Base-by-base conservation (phyloP, 495 filamentous ascomycete genomes). In the Podospora comata region DNA sequence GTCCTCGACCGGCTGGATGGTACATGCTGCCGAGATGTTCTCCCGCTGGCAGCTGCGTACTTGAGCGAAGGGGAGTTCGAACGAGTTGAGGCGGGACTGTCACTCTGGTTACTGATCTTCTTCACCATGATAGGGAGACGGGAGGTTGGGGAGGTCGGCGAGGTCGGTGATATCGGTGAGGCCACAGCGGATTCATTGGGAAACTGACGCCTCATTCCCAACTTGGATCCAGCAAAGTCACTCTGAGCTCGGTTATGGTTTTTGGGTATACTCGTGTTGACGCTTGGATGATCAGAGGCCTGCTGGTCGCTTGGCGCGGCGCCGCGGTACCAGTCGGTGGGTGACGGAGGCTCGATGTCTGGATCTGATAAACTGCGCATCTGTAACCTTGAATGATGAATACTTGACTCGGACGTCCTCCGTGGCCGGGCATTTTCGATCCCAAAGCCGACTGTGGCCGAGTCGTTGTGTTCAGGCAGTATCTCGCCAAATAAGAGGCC, bases 401-500 rank as follows among this genome's bases (percentile, higher is more conserved):
- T 56, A 69, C 75, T 81, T 4, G 84, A 81, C 15, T 85, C 85
- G n/a, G 83, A 83, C 7, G 80, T 81, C 72, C 80, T 75, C 67
- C 82, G 74, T 19, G 76, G 72, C 39, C 78, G 75, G 28, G 60
- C 32, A 39, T 68, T 72, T 64, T 82, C 77, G 62, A 87, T 86
- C 27, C 85, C 85, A 71, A 82, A 85, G 0, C 83, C 84, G 30
- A 78, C 78, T 27, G 80, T 72, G 39, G 72, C 71, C 5, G 76
- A 69, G 72, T 79, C 75, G 62, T 74, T 77, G 65, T 80, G 78
- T 23, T 78, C 76, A 30, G 80, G 81, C 5, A 79, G 71, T 66
- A 85, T 81, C 70, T 87, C 85, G 34, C 85, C 85, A 72, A 87
- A 87, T 1, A 87, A 74, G 32, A 85, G 79, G 23, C 73, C 74